Base-by-base conservation (phyloP, 352 stramenopile species). In the Phytophthora pseudosyringae region DNA sequence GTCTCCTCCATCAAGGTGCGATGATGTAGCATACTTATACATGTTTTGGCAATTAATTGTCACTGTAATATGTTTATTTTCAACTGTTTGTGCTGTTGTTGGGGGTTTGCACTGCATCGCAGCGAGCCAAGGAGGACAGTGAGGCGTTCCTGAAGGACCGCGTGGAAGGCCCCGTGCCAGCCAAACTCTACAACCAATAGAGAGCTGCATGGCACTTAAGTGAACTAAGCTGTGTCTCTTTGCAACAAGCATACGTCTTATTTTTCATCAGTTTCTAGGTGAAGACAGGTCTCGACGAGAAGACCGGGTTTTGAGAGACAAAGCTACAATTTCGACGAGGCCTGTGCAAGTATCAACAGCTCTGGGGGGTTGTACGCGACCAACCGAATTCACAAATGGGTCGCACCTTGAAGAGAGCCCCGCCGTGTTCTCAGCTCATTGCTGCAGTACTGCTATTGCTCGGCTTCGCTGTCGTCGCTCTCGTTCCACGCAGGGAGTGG, bases 41-140 rank as follows among this genome's bases (percentile, higher is more conserved):
- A 21, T 21, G 21, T 21, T 21, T 21, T 21, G 21, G 2, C 3
- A 41, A 54, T 4, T 7, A 50, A 51, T 18, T 35, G 7, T 21
- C 12, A 51, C 36, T 29, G 9, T 36, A 21, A 35, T 18, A 11
- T 39, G 3, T 31, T 48, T 6, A 15, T 55, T 28, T 28, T 16
- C 11, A 32, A 21, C 21, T 21, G 21, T 21, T 21, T 21, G 21
- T 21, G 21, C 21, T 21, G 21, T 31, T 39, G 10, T 29, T 32
- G 46, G 18, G 46, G 18, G n/a, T 21, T 31, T 21, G 21, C 21
- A 21, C 21, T 59, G 25, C 16, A 15, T 29, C 38, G 2, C 41
- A 94, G 86, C 75, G 82, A 43, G 83, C 83, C 15, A 94, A 94
- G 51, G 78, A 91, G 36, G 85, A 90, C 69, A 94, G 86, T 61